Percentiles rank a stretch among this genome's conserved stretches.
These are phyloP conservation scores for Fusarium veterinarium DNA, from an alignment of 2,329 filamentous ascomycete species.

Conservation along the genomic window DNA sequence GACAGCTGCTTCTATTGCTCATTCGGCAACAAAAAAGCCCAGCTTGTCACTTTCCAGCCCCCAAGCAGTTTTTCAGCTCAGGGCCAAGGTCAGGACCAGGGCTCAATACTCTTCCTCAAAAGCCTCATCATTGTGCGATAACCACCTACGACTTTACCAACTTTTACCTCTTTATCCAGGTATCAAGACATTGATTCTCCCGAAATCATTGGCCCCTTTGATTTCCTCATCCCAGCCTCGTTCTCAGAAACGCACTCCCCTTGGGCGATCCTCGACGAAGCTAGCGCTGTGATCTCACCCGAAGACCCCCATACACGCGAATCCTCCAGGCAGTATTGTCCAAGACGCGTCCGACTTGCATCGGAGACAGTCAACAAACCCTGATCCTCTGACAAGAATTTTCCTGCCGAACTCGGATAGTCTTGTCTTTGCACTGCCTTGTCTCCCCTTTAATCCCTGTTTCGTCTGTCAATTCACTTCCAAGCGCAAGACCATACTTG, in stretches of 20 bases:
- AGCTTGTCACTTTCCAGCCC: slow-evolving; percentile 7
- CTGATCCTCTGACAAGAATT: slow-evolving; percentile 5
- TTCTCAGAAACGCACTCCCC: background rate
- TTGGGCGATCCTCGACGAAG: background rate
- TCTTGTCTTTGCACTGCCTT: slow-evolving; percentile 4
- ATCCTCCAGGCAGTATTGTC: background rate
- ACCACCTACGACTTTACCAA: background rate
- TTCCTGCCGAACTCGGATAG: slow-evolving; percentile 10
- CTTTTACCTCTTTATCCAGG: background rate
- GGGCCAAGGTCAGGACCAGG: background rate
- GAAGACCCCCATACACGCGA: slow-evolving; percentile 9
- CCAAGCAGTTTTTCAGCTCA: slow-evolving; percentile 9
- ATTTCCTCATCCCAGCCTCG: background rate
- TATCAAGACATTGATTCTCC: background rate
- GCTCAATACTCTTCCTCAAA: slow-evolving; percentile 11
- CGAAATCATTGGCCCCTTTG: background rate
- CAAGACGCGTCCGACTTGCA: slow-evolving; percentile 13
- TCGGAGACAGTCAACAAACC: background rate
- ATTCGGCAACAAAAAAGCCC: slow-evolving; percentile 3
- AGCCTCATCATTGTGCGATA: slow-evolving; percentile 3
- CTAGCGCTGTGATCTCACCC: slow-evolving; percentile 1
- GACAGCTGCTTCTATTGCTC: background rate
- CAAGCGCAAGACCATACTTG: slow-evolving; percentile 30
- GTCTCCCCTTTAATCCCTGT: background rate
- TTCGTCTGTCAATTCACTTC: slow-evolving; percentile 13